Conservation (phyloP, 768 basidiomycete species). For the Leccinum broughii region DNA sequence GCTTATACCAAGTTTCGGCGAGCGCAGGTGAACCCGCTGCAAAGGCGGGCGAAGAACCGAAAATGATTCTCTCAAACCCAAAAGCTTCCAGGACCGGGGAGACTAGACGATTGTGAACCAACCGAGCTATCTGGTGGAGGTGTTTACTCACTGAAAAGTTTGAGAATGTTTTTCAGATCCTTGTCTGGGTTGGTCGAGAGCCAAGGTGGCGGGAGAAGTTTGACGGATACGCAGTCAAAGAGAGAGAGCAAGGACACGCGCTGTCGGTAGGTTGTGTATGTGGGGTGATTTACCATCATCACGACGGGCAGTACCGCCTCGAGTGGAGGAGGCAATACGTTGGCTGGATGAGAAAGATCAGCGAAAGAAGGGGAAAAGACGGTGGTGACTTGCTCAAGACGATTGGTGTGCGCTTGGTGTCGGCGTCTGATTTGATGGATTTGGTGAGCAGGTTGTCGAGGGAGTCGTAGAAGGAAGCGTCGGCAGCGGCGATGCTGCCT, state of each 20-base stretch:
- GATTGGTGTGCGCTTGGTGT: constrained; percentile 50
- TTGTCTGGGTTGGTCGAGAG: constrained; percentile 47
- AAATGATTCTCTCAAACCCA: constrained; percentile 80
- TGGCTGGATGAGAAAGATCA: constrained; percentile 48
- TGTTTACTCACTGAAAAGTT: constrained; percentile 74
- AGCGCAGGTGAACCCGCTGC: constrained; percentile 46
- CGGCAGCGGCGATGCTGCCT: constrained; percentile 45
- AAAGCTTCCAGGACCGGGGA: constrained; percentile 84
- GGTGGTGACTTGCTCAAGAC: constrained; percentile 53
- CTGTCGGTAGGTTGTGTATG: constrained; percentile 70
- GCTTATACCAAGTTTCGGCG: constrained; percentile 75
- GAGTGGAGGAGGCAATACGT: constrained; percentile 77
- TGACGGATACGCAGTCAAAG: constrained; percentile 67
- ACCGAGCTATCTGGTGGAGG: background rate
- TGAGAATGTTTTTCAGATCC: constrained; percentile 61
- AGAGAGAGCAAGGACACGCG: constrained; percentile 74
- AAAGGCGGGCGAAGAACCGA: constrained; percentile 73
- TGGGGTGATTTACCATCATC: constrained; percentile 75
- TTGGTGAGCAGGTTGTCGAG: constrained; percentile 74
- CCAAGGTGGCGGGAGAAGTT: constrained; percentile 79
- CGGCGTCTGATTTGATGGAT: constrained; percentile 38
- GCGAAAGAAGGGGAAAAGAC: background rate
- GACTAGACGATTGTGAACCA: constrained; percentile 44
- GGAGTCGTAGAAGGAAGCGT: constrained; percentile 56
- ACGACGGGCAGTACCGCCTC: constrained; percentile 71